Evolutionary conservation across 1,284 basidiomycete species (phyloP), one percentile per base, ranked within the genome.

Genomic region (Phellopilus nigrolimitatus): DNA sequence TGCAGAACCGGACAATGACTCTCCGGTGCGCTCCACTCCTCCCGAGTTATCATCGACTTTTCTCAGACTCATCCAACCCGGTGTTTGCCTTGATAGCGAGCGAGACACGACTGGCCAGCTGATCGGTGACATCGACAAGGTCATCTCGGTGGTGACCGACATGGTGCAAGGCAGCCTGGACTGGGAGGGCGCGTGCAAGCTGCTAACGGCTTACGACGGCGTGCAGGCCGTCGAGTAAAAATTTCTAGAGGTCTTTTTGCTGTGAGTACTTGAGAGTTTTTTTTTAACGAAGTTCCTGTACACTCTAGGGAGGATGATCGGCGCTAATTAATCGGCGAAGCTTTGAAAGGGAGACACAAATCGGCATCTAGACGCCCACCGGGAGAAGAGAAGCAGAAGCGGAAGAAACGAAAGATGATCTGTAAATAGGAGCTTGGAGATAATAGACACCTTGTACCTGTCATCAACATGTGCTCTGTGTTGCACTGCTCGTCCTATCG

Each of bases 41-140:
- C 25, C 21, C n/a, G 24, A 17, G 12, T 38, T 13, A 25, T 27
- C 17, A n/a, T 37, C 28, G 34, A 41, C 39, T 44, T 31, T 41
- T 53, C 27, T n/a, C n/a, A n/a, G n/a, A n/a, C 47, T 17, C 15
- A 9, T 27, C n/a, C 27, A 33, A 12, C 25, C 17, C 6, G 41
- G 19, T 42, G 37, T 34, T 30, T 47, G 24, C 39, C 15, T 33
- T n/a, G 13, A 2, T 47, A 91, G 88, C 60, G 95, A 99, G 70
- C 88, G 95, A 50, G 95, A 98, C 70, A 93, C 94, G 44, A 98
- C 90, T 46, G 78, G 85, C 46, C 95, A 99, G 69, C 75, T 91
- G 52, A 97, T 98, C 63, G 95, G 94, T n/a, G 64, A 78, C 49
- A 84, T 97, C 59, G 95, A 98, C 70, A 83, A 93, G 48, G 95